A percentile compares a stretch with the other conserved stretches of the same genome.
These are phyloP conservation scores for Diaporthe ampelina DNA, from an alignment of 2,329 filamentous ascomycete species.

Conservation along the genomic window DNA sequence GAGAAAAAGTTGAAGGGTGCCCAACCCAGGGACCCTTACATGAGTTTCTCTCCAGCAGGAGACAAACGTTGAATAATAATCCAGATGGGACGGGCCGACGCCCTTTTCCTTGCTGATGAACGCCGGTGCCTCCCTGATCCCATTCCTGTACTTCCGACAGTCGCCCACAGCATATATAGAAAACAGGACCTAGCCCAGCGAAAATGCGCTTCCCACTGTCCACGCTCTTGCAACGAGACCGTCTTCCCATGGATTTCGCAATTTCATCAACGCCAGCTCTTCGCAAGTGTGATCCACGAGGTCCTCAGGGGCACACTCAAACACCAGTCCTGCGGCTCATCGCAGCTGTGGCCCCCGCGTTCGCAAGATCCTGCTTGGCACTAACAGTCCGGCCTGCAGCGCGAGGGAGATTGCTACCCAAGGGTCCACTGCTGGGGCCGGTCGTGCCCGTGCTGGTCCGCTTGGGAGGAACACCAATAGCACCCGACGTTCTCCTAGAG, in stretches of 20 bases:
- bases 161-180: slow-evolving; percentile 10
- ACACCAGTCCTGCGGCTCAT: slow-evolving; percentile 55
- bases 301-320: neutral
- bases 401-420: slow-evolving; percentile 66
- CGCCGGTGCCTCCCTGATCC: slow-evolving; percentile 8
- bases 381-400: slow-evolving; percentile 70
- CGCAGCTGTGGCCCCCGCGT: slow-evolving; percentile 70
- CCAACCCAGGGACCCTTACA: neutral
- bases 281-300: neutral
- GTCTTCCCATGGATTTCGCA: neutral
- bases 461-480: slow-evolving; percentile 53
- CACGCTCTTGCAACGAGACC: neutral
- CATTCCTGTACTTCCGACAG: slow-evolving; percentile 4
- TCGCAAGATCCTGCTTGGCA: slow-evolving; percentile 70
- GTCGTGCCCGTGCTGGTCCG: slow-evolving; percentile 67
- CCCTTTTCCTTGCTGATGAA: slow-evolving; percentile 9
- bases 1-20: neutral
- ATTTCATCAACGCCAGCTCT: neutral
- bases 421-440: slow-evolving; percentile 51
- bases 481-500: slow-evolving; percentile 46
- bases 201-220: neutral
- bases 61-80: slow-evolving; percentile 4
- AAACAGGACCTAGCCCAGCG: slow-evolving; percentile 1
- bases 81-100: neutral
- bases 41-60: neutral